Evolutionary conservation across 2,329 filamentous ascomycete genomes (phyloP).

Genomic region (Fonsecaea multimorphosa): DNA sequence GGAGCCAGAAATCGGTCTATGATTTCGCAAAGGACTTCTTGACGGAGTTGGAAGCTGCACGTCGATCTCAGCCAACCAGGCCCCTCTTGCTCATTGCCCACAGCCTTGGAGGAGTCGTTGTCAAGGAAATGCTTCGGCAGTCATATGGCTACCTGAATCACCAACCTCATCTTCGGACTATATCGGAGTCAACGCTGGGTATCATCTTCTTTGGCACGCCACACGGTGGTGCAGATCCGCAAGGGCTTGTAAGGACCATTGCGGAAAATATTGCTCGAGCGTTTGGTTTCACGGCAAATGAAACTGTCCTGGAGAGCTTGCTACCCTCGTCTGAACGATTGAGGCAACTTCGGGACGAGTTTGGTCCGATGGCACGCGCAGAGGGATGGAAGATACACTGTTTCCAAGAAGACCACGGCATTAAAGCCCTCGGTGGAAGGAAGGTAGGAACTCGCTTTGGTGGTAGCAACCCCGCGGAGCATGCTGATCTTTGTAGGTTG

Average conservation of each 20-base stretch:
- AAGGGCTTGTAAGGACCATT: conserved; percentile 9
- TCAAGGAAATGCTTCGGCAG: conserved; percentile 30
- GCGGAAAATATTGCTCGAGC: conserved; percentile 27
- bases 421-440: conserved; percentile 32
- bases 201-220: conserved; percentile 36
- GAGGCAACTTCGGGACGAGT: conserved; percentile 42
- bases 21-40: conserved; percentile 47
- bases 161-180: conserved; percentile 9
- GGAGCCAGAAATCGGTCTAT: conserved; percentile 43
- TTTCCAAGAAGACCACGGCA: conserved; percentile 45
- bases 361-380: conserved; percentile 41
- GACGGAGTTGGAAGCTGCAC: conserved; percentile 43
- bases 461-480: neutral
- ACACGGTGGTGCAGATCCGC: conserved; percentile 27
- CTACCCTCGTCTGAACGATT: conserved; percentile 46
- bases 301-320: conserved; percentile 45
- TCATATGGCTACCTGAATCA: conserved; percentile 12
- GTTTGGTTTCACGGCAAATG: conserved; percentile 40
- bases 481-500: conserved; percentile 38
- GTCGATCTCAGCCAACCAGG: conserved; percentile 28
- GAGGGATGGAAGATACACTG: conserved; percentile 46
- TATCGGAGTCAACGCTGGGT: conserved; percentile 23
- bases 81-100: conserved; percentile 31
- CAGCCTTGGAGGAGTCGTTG: conserved; percentile 32
- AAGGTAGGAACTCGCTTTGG: conserved; percentile 25